Conservation (phyloP, 2,329 filamentous ascomycete species). For the Ceratocystis lukuohia region DNA sequence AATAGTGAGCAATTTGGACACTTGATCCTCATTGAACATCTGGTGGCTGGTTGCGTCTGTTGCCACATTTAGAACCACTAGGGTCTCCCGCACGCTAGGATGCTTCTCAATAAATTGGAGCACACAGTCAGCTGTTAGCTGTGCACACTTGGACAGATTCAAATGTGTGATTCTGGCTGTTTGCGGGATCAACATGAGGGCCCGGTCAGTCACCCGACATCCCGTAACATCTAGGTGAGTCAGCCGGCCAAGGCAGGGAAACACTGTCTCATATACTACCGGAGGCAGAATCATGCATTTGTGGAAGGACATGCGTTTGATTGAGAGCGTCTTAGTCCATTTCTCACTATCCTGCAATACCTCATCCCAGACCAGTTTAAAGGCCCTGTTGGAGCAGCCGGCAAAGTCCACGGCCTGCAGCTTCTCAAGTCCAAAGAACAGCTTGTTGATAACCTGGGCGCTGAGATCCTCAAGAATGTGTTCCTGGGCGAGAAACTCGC, state of each 20-base stretch:
- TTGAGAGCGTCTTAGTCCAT: constrained; percentile 27
- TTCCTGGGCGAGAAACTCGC: constrained; percentile 69
- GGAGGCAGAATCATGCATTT: constrained; percentile 61
- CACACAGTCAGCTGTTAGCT: constrained; percentile 51
- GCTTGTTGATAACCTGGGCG: constrained; percentile 52
- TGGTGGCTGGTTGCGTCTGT: constrained; percentile 60
- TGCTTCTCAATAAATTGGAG: constrained; percentile 59
- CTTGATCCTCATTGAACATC: constrained; percentile 51
- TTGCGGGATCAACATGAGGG: constrained; percentile 55
- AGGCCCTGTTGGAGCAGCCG: constrained; percentile 54
- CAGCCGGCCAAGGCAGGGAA: constrained; percentile 55
- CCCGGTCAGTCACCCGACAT: constrained; percentile 59
- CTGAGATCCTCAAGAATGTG: constrained; percentile 66
- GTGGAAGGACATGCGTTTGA: constrained; percentile 61
- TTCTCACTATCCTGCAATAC: constrained; percentile 35
- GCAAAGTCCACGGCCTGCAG: constrained; percentile 63
- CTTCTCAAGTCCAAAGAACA: constrained; percentile 52
- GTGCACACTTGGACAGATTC: constrained; percentile 63
- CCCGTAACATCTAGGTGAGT: constrained; percentile 72
- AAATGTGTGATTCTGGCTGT: constrained; percentile 63
- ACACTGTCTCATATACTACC: constrained; percentile 51
- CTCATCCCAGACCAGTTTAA: constrained; percentile 51
- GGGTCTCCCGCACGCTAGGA: constrained; percentile 48
- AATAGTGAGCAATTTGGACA: constrained; percentile 49
- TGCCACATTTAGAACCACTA: constrained; percentile 61